Conservation (phyloP, 768 basidiomycete genomes). For the Amanita thiersii region DNA sequence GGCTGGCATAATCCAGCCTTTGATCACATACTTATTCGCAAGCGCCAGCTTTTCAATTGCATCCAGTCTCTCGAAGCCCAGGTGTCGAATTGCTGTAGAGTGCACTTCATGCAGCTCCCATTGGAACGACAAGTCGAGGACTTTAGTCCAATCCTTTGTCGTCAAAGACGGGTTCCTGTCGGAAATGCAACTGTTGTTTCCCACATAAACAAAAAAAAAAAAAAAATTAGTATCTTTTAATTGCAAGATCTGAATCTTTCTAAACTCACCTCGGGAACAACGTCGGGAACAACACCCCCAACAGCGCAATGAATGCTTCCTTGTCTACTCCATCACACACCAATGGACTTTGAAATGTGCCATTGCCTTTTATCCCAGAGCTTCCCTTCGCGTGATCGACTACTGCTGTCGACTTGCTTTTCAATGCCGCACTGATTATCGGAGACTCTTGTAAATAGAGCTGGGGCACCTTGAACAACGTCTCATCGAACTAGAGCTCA, state of each 20-base stretch:
- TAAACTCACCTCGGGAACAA: not conserved
- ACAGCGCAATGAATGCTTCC: not conserved
- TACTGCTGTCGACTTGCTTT: too few relatives aligned
- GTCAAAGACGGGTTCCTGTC: not conserved
- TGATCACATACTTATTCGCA: conserved; percentile 21
- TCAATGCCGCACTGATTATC: not conserved
- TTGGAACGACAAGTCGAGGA: conserved; percentile 11
- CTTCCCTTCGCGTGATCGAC: too few relatives aligned
- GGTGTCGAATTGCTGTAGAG: conserved; percentile 16
- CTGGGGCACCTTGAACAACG: conserved; percentile 2
- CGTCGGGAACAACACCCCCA: not conserved
- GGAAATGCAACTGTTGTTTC: too few relatives aligned
- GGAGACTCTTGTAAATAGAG: conserved; percentile 2
- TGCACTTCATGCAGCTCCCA: conserved; percentile 17
- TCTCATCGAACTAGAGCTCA: not conserved
- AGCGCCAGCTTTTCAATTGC: conserved; percentile 22
- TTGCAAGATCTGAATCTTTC: too few relatives aligned
- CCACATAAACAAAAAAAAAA: too few relatives aligned
- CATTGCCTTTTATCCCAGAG: not conserved
- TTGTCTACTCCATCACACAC: not conserved
- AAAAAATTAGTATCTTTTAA: too few relatives aligned
- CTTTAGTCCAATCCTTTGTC: conserved; percentile 11
- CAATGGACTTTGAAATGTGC: not conserved
- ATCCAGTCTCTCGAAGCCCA: conserved; percentile 13
- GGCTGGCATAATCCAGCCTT: conserved; percentile 24